phyloP scores from a whole-genome alignment of 768 basidiomycete genomes.

The Russula foetens region DNA sequence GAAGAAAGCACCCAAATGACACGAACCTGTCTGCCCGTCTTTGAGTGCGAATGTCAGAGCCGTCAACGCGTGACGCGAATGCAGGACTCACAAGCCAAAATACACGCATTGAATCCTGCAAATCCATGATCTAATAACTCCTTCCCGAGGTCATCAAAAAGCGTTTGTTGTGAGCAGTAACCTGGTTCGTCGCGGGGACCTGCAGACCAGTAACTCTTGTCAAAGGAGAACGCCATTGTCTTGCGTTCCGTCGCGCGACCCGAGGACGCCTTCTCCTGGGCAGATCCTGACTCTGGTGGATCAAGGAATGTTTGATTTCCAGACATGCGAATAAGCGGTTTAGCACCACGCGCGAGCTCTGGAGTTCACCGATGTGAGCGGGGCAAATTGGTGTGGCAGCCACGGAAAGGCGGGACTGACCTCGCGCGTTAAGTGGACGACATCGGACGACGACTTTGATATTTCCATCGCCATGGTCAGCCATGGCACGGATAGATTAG shows the following conservation, averaged over 20 bases:
- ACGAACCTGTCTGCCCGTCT: constrained; percentile 83
- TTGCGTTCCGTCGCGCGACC: constrained; percentile 88
- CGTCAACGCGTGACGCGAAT: constrained; percentile 7
- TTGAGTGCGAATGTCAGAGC: not conserved
- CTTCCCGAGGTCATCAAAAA: constrained; percentile 90
- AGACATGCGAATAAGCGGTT: constrained; percentile 88
- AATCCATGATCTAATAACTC: constrained; percentile 95
- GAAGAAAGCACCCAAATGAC: not conserved
- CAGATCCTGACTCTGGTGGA: constrained; percentile 72
- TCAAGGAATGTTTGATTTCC: constrained; percentile 90
- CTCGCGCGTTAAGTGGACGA: constrained; percentile 91
- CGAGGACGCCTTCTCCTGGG: constrained; percentile 42
- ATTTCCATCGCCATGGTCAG: constrained; percentile 76
- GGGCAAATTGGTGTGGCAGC: not conserved
- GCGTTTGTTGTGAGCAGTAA: constrained; percentile 91
- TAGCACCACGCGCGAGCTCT: constrained; percentile 94
- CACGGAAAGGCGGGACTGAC: constrained; percentile 38
- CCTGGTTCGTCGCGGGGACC: constrained; percentile 80
- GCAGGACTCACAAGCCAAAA: constrained; percentile 84
- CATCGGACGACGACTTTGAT: constrained; percentile 95
- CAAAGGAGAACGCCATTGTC: constrained; percentile 86
- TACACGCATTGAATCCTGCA: constrained; percentile 95
- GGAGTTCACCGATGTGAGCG: constrained; percentile 5
- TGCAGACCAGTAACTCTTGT: constrained; percentile 97
- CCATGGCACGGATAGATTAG: constrained; percentile 38